Evolutionary conservation across 768 basidiomycete species (phyloP), one percentile per base, ranked within the genome.

Genomic region (Termitomyces sp.): DNA sequence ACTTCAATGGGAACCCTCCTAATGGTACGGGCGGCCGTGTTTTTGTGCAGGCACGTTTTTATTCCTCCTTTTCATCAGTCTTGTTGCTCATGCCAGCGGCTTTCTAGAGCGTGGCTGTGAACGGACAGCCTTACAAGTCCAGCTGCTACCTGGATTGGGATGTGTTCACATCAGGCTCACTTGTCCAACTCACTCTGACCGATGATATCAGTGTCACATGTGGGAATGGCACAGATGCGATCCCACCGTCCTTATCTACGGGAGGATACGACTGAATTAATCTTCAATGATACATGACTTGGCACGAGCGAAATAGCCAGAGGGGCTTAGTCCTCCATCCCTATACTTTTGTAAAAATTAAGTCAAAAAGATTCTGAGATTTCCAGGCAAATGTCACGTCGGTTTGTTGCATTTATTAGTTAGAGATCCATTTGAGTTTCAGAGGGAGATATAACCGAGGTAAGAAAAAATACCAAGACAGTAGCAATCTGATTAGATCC

Each of bases 111-210:
- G 82, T 85, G 8, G 77, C 73, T 11, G 78, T 85, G 28, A 76
- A 86, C 58, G 83, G 83, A 5, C 65, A 74, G 55, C 71, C 75
- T 11, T 85, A 82, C 74, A 78, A 81, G 58, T 84, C 84, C 3
- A 85, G 78, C 62, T 86, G 85, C 56, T 86, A 77, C 62, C 68
- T 86, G 47, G 83, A 85, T 31, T 86, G 83, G 83, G 81, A 83
- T 50, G 78, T 80, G n/a, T 86, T 85, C 61, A 71, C 70, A 23
- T 69, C 64, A 3, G 82, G 82, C 8, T 75, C 81, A 1, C 67
- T 76, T 26, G 73, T 86, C 35, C 83, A 82, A 64, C 67, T 86
- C 33, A 77, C 81, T 45, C 64, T 86, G 55, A 81, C 81, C 5
- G 72, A 77, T 55, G 75, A 84, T 63, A 78, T 81, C 57, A 75